These are phyloP conservation scores for Ceratobasidium sp. DNA, from an alignment of 1,284 basidiomycete species.

Conservation along the genomic window DNA sequence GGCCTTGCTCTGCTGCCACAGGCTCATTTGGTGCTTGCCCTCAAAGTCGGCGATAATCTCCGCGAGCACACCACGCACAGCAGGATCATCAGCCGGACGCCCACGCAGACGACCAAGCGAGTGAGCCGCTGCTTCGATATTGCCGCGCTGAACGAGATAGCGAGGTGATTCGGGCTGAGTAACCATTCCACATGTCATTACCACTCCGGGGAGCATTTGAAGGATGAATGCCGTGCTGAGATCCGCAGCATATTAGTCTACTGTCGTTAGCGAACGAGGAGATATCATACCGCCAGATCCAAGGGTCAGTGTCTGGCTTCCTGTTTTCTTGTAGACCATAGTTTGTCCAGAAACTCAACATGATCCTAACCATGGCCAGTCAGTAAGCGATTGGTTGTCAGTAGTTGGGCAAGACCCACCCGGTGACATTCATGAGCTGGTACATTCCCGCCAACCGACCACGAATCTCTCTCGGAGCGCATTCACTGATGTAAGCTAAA, in stretches of 20 bases:
- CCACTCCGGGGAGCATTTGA: slow-evolving; percentile 44
- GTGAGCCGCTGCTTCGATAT: slow-evolving; percentile 39
- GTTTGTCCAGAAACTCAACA: slow-evolving; percentile 40
- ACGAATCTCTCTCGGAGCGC: slow-evolving; percentile 38
- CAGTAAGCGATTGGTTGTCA: neutral
- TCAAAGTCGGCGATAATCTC: slow-evolving; percentile 39
- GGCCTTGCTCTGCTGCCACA: slow-evolving; percentile 38
- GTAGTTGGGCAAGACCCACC: neutral
- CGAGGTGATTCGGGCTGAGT: slow-evolving; percentile 43
- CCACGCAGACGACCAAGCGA: slow-evolving; percentile 27
- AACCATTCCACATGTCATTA: slow-evolving; percentile 41
- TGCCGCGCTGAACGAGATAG: slow-evolving; percentile 46
- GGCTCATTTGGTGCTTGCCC: slow-evolving; percentile 38
- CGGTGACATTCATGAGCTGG: slow-evolving; percentile 41
- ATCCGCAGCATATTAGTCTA: neutral
- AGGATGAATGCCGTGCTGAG: slow-evolving; percentile 44
- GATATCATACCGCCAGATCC: slow-evolving; percentile 41
- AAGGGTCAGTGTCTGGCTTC: slow-evolving; percentile 22
- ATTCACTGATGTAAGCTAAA: slow-evolving; percentile 38
- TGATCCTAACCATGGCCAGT: slow-evolving; percentile 40
- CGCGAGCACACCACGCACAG: slow-evolving; percentile 33
- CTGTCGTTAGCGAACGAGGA: neutral
- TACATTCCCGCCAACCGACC: slow-evolving; percentile 42
- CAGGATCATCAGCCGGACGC: slow-evolving; percentile 33
- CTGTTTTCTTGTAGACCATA: slow-evolving; percentile 28